phyloP scores from a whole-genome alignment of 345 rosid genomes.

The Hibiscus mutabilis region DNA sequence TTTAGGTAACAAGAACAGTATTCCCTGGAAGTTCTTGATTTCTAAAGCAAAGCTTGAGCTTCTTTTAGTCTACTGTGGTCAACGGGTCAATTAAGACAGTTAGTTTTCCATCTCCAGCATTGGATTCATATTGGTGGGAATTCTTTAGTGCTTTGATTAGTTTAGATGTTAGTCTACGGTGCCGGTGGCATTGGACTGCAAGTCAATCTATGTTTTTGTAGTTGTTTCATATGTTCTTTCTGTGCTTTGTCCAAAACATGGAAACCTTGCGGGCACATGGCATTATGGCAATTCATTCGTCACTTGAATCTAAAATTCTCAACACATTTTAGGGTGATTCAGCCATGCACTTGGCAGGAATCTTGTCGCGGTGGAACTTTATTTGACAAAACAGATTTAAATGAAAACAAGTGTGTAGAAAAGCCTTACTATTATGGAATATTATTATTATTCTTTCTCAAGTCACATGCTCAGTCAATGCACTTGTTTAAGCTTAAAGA shows the following conservation, averaged over 20 bases:
- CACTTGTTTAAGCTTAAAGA: background rate
- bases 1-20: no score
- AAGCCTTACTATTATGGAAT: no score
- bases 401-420: background rate
- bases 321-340: background rate
- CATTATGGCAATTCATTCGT: background rate
- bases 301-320: background rate
- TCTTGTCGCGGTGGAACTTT: background rate
- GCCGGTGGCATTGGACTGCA: no score
- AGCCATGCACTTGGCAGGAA: constrained; percentile 1
- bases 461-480: background rate
- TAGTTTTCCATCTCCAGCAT: no score
- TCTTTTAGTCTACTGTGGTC: no score
- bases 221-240: background rate
- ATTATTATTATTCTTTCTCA: background rate
- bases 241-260: background rate
- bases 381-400: background rate
- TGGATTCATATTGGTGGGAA: no score
- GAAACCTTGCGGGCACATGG: background rate
- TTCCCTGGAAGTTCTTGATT: no score
- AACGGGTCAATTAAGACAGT: no score
- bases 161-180: no score
- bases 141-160: no score
- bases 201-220: no score
- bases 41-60: no score